Conservation (phyloP, 441 rosid genomes). For the Croton laevigatus region DNA sequence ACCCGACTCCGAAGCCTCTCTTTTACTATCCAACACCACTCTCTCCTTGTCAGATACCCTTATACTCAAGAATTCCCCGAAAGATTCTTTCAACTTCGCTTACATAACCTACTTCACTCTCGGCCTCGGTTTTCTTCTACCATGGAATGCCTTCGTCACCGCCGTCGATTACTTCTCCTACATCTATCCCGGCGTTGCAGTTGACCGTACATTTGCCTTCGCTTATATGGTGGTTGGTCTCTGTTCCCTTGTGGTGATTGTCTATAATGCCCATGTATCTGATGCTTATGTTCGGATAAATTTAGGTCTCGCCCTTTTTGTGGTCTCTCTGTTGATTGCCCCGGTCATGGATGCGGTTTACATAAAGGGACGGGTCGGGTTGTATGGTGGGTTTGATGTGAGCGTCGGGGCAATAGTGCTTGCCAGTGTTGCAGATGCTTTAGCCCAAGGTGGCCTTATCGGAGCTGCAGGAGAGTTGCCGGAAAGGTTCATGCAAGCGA, state of each 20-base stretch:
- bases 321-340: slow-evolving; percentile 54
- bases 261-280: slow-evolving; percentile 61
- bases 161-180: slow-evolving; percentile 93
- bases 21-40: slow-evolving; percentile 29
- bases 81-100: slow-evolving; percentile 65
- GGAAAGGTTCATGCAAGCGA: slow-evolving; percentile 83
- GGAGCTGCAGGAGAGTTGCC: slow-evolving; percentile 93
- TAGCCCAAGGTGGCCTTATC: slow-evolving; percentile 80
- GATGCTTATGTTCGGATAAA: slow-evolving; percentile 74
- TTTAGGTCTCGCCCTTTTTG: slow-evolving; percentile 56
- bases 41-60: slow-evolving; percentile 6
- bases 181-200: slow-evolving; percentile 76
- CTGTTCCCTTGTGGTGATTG: slow-evolving; percentile 43
- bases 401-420: slow-evolving; percentile 51
- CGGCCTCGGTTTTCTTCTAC: slow-evolving; percentile 80
- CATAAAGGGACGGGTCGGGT: slow-evolving; percentile 72
- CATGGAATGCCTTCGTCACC: slow-evolving; percentile 95
- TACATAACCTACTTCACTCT: slow-evolving; percentile 80
- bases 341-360: slow-evolving; percentile 70
- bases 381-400: slow-evolving; percentile 59
- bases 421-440: slow-evolving; percentile 72
- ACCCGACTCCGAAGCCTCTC: slow-evolving; percentile 49
- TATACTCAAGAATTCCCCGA: slow-evolving; percentile 32
- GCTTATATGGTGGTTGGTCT: slow-evolving; percentile 62
- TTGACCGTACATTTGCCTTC: slow-evolving; percentile 81